Conservation (phyloP, 2,329 filamentous ascomycete species). For the Aspergillus fumigatus region DNA sequence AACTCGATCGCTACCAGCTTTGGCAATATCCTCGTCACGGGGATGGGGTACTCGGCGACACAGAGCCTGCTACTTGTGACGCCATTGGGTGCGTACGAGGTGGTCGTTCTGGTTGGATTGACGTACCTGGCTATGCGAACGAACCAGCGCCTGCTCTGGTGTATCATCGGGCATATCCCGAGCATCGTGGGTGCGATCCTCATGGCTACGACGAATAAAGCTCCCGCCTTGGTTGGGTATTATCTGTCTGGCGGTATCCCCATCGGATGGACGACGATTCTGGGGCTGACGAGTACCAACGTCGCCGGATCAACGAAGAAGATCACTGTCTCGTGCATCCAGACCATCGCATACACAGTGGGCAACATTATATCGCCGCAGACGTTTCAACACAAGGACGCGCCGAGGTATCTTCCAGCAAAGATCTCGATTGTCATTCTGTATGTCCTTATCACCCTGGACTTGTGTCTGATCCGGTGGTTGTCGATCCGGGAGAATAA, state of each 20-base stretch:
- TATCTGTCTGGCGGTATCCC: slow-evolving; percentile 37
- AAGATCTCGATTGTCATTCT: slow-evolving; percentile 27
- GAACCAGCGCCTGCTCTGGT: slow-evolving; percentile 31
- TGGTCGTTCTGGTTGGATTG: slow-evolving; percentile 33
- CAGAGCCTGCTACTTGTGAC: slow-evolving; percentile 36
- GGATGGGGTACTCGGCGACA: slow-evolving; percentile 32
- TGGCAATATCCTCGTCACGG: slow-evolving; percentile 35
- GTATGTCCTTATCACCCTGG: slow-evolving; percentile 25
- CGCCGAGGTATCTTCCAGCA: slow-evolving; percentile 24
- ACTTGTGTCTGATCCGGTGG: slow-evolving; percentile 28
- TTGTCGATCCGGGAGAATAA: slow-evolving; percentile 25
- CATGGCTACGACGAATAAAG: slow-evolving; percentile 37
- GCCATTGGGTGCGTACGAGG: slow-evolving; percentile 36
- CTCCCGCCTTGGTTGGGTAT: slow-evolving; percentile 34
- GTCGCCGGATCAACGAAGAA: slow-evolving; percentile 36
- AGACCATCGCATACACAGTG: slow-evolving; percentile 34
- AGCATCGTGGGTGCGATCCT: slow-evolving; percentile 35
- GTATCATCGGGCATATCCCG: slow-evolving; percentile 33
- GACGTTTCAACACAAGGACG: slow-evolving; percentile 37
- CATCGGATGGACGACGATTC: slow-evolving; percentile 37
- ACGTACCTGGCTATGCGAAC: slow-evolving; percentile 37
- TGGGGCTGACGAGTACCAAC: slow-evolving; percentile 35
- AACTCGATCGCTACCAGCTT: slow-evolving; percentile 37
- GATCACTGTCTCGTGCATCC: slow-evolving; percentile 31
- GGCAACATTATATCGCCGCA: slow-evolving; percentile 43